A percentile compares a stretch with the other conserved stretches of the same genome.
Evolutionary conservation across 371 early-diverging fungal species (phyloP).

Genomic region (Mucor sp.): DNA sequence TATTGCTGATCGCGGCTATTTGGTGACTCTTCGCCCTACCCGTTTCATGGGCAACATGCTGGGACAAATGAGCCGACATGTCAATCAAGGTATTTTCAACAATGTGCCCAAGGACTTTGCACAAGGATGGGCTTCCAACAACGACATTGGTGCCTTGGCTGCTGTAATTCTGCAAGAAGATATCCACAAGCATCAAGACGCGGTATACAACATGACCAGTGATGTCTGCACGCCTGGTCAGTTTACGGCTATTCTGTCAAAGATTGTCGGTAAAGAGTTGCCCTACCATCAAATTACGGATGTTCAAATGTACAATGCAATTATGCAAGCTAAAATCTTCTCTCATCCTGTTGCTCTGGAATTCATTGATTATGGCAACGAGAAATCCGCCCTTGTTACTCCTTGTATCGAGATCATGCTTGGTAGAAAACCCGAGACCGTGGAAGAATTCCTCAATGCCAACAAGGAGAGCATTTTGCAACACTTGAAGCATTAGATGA

Average conservation of each 20-base stretch:
- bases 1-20: conserved; percentile 21
- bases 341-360: conserved; percentile 3
- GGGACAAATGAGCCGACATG: not conserved
- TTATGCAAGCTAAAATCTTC: not conserved
- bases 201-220: conserved; percentile 15
- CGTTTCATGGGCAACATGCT: conserved; percentile 34
- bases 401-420: conserved; percentile 4
- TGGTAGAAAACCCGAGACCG: conserved; percentile 10
- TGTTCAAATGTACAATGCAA: conserved; percentile 6
- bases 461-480: not conserved
- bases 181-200: conserved; percentile 24
- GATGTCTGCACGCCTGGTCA: conserved; percentile 3
- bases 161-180: conserved; percentile 17
- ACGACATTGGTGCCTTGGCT: conserved; percentile 27
- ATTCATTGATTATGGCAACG: not conserved
- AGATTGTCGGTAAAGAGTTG: conserved; percentile 15
- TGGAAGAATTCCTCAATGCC: conserved; percentile 4
- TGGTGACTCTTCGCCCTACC: conserved; percentile 35
- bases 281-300: conserved; percentile 3
- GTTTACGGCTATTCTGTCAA: conserved; percentile 6
- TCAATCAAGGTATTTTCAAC: conserved; percentile 4
- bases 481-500: not conserved
- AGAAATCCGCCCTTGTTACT: not conserved
- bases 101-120: not conserved
- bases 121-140: conserved; percentile 19